Conservation (phyloP, 495 filamentous ascomycete species). For the Pseudevernia furfuracea region DNA sequence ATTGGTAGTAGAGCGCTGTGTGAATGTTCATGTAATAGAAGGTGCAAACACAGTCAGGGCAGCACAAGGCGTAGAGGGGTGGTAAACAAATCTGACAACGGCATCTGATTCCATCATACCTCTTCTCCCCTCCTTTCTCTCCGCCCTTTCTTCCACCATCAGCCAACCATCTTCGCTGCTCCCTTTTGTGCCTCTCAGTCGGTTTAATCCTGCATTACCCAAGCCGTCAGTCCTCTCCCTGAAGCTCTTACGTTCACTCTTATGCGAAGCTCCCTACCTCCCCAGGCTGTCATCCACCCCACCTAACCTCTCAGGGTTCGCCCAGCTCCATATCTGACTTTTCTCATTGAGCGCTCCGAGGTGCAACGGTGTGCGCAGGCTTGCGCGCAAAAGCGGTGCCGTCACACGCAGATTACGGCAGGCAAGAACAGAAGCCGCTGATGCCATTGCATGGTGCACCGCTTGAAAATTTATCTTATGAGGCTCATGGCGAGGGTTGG, state of each 20-base stretch:
- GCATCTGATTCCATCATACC: slow-evolving; percentile 1
- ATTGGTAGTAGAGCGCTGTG: neutral
- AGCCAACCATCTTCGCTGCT: slow-evolving; percentile 1
- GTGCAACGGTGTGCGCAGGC: neutral
- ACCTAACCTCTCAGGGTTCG: neutral
- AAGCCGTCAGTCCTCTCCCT: neutral
- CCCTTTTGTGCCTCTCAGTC: neutral
- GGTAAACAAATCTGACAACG: neutral
- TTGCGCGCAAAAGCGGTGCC: neutral
- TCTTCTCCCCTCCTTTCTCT: neutral
- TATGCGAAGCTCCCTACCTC: neutral
- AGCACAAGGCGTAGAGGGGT: neutral
- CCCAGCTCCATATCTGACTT: neutral
- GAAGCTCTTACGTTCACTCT: neutral
- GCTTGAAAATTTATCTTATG: neutral
- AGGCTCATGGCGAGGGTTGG: neutral
- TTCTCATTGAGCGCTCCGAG: neutral
- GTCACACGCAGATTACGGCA: slow-evolving; percentile 1
- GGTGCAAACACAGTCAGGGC: neutral
- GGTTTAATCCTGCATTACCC: neutral
- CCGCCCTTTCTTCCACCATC: neutral
- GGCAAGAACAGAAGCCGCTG: slow-evolving; percentile 8
- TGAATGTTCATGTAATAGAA: neutral
- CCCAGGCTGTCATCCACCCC: neutral
- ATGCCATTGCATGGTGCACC: slow-evolving; percentile 14